Percentiles rank a stretch among this genome's conserved stretches.
phyloP scores from a whole-genome alignment of 2,329 filamentous ascomycete species.

The Pyricularia grisea region DNA sequence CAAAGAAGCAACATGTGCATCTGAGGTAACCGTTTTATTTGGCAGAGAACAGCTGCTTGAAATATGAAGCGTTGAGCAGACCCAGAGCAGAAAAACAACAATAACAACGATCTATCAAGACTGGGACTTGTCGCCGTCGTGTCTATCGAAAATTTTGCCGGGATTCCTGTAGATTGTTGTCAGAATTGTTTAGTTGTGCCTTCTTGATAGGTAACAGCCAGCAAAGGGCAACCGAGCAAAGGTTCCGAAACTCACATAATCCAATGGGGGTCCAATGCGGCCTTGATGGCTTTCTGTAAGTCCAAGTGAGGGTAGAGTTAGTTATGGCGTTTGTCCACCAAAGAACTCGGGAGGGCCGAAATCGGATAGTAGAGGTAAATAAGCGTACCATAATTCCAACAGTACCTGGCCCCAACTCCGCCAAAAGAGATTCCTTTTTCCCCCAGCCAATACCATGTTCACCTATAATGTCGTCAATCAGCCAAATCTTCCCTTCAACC shows the following conservation, averaged over 20 bases:
- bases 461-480: conserved; percentile 19
- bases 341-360: neutral
- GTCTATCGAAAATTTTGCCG: conserved; percentile 77
- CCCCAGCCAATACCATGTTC: conserved; percentile 82
- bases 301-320: neutral
- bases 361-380: conserved; percentile 1
- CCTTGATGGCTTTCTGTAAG: conserved; percentile 57
- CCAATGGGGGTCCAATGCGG: conserved; percentile 76
- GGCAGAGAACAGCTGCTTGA: neutral
- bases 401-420: conserved; percentile 73
- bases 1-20: neutral
- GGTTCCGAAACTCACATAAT: conserved; percentile 43
- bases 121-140: conserved; percentile 5
- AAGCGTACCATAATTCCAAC: conserved; percentile 61
- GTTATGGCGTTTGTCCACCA: neutral
- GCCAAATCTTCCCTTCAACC: neutral
- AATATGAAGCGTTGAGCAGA: neutral
- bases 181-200: neutral
- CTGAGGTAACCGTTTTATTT: neutral
- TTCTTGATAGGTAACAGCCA: neutral
- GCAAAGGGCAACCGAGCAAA: neutral
- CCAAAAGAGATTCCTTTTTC: conserved; percentile 71
- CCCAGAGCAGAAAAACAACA: neutral
- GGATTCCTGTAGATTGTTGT: conserved; percentile 47
- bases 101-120: neutral